phyloP scores from a whole-genome alignment of 176 grass and related monocot genomes.

The Bolboschoenus planiculmis region DNA sequence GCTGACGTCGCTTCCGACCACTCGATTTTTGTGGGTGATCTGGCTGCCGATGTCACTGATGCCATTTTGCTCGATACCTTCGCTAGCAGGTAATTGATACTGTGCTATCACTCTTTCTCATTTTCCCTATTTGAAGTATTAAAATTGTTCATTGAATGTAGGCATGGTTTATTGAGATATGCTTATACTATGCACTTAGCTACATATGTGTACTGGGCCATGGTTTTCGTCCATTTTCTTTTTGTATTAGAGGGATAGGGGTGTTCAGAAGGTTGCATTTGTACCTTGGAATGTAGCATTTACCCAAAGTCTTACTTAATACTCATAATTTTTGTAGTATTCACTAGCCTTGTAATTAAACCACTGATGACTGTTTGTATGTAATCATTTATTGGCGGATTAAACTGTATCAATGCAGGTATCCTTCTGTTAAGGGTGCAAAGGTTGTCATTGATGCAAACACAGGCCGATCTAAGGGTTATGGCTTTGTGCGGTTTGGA shows the following conservation, averaged over 20 bases:
- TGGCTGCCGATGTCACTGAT: slow-evolving; percentile 94
- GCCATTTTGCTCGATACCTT: slow-evolving; percentile 65
- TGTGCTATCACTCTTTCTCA: neutral
- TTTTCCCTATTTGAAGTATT: neutral
- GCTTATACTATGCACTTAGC: neutral
- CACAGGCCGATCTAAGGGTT: slow-evolving; percentile 91
- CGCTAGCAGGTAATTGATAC: slow-evolving; percentile 38
- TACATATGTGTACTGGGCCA: neutral
- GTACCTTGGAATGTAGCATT: neutral
- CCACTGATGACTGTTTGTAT: neutral
- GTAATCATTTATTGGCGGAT: neutral
- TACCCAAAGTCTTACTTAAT: neutral
- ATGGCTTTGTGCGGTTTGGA: slow-evolving; percentile 95
- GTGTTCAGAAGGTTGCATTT: neutral
- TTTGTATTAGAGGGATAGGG: neutral
- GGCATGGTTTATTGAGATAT: neutral
- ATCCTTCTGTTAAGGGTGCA: slow-evolving; percentile 89
- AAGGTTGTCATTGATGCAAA: slow-evolving; percentile 98
- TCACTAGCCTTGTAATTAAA: neutral
- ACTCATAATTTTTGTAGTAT: neutral
- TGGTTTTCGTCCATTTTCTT: neutral
- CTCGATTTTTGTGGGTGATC: slow-evolving; percentile 97
- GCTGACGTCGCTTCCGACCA: slow-evolving; percentile 73
- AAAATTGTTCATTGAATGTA: too few species aligned
- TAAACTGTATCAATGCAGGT: slow-evolving; percentile 25